Conservation (phyloP, 768 basidiomycete genomes). For the Serendipita sp. region DNA sequence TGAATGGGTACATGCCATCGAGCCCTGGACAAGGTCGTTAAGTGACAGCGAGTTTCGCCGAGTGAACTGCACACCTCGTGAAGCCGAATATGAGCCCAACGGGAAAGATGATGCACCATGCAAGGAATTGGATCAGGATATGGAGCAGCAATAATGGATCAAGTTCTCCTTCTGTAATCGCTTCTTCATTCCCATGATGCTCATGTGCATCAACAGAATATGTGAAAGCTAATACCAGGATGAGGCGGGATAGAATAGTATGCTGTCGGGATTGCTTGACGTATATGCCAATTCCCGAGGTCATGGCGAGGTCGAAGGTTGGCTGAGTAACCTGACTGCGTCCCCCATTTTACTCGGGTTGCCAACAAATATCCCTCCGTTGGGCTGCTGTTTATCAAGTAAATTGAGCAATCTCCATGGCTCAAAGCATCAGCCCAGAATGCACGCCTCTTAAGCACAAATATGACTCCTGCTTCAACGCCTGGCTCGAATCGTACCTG, state of each 20-base stretch:
- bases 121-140: constrained; percentile 55
- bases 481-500: constrained; percentile 95
- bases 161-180: constrained; percentile 45
- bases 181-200: constrained; percentile 48
- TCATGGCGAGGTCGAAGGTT: background rate
- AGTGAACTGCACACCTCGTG: constrained; percentile 16
- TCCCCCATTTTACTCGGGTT: too few species aligned
- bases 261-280: too few species aligned
- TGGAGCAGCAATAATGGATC: constrained; percentile 74
- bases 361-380: too few species aligned
- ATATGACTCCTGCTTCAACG: constrained; percentile 92
- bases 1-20: constrained; percentile 87
- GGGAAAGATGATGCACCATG: constrained; percentile 83
- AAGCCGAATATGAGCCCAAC: constrained; percentile 36
- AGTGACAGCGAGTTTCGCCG: background rate
- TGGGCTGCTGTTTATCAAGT: too few species aligned
- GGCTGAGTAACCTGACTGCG: background rate
- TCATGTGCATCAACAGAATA: constrained; percentile 25
- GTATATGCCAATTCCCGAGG: background rate
- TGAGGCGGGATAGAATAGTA: too few species aligned
- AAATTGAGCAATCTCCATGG: constrained; percentile 30
- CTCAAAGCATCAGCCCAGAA: constrained; percentile 61
- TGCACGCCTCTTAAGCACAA: constrained; percentile 82
- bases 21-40: constrained; percentile 43
- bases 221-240: background rate